A percentile compares a stretch with the other conserved stretches of the same genome.
phyloP scores from a whole-genome alignment of 208 protist species.

The Phytomonas sp. region DNA sequence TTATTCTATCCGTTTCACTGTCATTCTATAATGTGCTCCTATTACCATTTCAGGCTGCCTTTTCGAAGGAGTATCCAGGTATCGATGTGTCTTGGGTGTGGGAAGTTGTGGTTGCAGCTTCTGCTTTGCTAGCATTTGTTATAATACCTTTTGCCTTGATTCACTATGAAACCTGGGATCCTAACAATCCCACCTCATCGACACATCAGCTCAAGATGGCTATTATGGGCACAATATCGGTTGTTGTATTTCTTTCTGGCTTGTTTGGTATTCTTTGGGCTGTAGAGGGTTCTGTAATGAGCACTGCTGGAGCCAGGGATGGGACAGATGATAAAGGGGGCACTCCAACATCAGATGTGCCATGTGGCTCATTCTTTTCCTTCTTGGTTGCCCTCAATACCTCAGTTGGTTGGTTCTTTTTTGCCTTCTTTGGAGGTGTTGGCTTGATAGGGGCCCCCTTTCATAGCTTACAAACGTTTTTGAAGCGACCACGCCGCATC shows the following conservation, averaged over 20 bases:
- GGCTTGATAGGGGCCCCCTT: slow-evolving; percentile 88
- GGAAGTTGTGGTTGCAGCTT: slow-evolving; percentile 15
- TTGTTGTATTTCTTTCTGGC: neutral
- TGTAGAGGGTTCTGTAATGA: neutral
- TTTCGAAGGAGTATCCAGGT: slow-evolving; percentile 20
- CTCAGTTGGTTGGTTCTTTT: slow-evolving; percentile 74
- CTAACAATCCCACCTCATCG: slow-evolving; percentile 22
- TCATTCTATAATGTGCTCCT: slow-evolving; percentile 77
- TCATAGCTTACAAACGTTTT: slow-evolving; percentile 63
- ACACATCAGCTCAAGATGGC: slow-evolving; percentile 16
- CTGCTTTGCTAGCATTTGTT: slow-evolving; percentile 35
- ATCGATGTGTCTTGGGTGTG: slow-evolving; percentile 19
- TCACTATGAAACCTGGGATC: slow-evolving; percentile 83
- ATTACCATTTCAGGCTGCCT: slow-evolving; percentile 88
- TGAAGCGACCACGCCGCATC: slow-evolving; percentile 65
- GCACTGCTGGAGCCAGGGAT: neutral
- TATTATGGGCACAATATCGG: neutral
- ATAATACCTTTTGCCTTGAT: slow-evolving; percentile 80
- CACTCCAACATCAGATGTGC: slow-evolving; percentile 8
- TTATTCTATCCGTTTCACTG: slow-evolving; percentile 28
- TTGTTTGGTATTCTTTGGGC: slow-evolving; percentile 1
- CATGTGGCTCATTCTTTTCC: slow-evolving; percentile 49
- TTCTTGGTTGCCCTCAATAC: slow-evolving; percentile 33
- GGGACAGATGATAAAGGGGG: neutral
- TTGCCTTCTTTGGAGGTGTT: slow-evolving; percentile 90